A percentile compares a stretch with the other conserved stretches of the same genome.
Evolutionary conservation across 148 eudicot genomes (phyloP).

Genomic region (Persicaria maculosa): DNA sequence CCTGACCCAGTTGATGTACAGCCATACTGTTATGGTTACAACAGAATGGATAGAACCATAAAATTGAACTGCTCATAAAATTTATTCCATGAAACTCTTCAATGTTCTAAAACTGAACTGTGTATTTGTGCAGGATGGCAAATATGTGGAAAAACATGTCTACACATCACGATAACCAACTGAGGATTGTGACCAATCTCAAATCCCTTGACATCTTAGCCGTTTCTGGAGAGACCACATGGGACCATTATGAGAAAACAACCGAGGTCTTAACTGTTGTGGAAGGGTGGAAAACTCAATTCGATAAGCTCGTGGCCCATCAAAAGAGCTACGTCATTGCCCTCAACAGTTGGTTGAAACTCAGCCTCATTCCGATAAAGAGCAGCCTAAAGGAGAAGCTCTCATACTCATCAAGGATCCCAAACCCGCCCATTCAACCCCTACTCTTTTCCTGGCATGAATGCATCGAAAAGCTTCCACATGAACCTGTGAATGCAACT

Average conservation of each 20-base stretch:
- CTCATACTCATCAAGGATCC: slow-evolving; percentile 60
- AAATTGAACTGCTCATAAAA: neutral
- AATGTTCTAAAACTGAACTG: no score
- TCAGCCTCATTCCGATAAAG: slow-evolving; percentile 73
- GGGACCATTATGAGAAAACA: slow-evolving; percentile 62
- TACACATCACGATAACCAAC: slow-evolving; percentile 51
- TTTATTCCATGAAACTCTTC: no score
- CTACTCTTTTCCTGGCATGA: slow-evolving; percentile 77
- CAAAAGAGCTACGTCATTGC: slow-evolving; percentile 54
- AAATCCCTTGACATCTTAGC: slow-evolving; percentile 53
- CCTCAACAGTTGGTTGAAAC: slow-evolving; percentile 70
- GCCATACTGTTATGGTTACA: no score
- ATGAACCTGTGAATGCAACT: slow-evolving; percentile 66
- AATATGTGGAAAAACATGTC: slow-evolving; percentile 79
- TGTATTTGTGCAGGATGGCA: slow-evolving; percentile 47
- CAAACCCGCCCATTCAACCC: slow-evolving; percentile 65
- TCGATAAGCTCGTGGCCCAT: slow-evolving; percentile 53
- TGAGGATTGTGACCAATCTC: slow-evolving; percentile 41
- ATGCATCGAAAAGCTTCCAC: slow-evolving; percentile 64
- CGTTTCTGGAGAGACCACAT: slow-evolving; percentile 51
- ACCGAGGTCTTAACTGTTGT: slow-evolving; percentile 44
- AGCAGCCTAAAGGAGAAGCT: slow-evolving; percentile 70
- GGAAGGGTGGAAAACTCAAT: slow-evolving; percentile 54
- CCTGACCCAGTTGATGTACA: neutral
- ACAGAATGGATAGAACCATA: neutral